A percentile compares a stretch with the other conserved stretches of the same genome.
These are phyloP conservation scores for Diversispora epigaea DNA, from an alignment of 192 early-diverging fungal genomes.

Conservation along the genomic window DNA sequence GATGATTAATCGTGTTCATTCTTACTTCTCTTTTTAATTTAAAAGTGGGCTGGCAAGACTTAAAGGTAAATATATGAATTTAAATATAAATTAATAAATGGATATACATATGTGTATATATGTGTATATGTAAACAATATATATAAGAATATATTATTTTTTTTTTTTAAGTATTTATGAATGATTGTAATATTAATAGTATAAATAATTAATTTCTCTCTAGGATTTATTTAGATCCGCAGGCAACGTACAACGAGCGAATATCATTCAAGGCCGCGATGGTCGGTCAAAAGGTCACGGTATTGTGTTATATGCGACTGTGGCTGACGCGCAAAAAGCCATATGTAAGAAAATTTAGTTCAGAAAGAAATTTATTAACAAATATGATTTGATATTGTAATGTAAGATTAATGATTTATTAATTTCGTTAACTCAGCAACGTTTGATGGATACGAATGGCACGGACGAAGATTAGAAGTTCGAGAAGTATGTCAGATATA, in stretches of 20 bases:
- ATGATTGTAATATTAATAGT: background rate
- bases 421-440: slow-evolving; percentile 32
- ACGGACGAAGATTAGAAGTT: slow-evolving; percentile 43
- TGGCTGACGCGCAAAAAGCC: slow-evolving; percentile 61
- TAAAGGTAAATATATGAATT: slow-evolving; percentile 15
- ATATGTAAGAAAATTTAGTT: slow-evolving; percentile 38
- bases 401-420: background rate
- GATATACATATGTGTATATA: background rate
- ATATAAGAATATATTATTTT: background rate
- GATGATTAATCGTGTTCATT: background rate
- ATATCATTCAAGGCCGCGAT: slow-evolving; percentile 50
- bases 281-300: slow-evolving; percentile 68
- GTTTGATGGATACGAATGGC: slow-evolving; percentile 47
- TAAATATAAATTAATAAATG: no score
- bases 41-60: slow-evolving; percentile 34
- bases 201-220: slow-evolving; percentile 6
- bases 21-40: background rate
- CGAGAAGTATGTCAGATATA: slow-evolving; percentile 37
- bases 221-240: slow-evolving; percentile 56
- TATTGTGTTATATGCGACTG: slow-evolving; percentile 57
- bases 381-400: background rate
- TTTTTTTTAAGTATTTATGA: no score
- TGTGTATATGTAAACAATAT: background rate
- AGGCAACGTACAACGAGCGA: slow-evolving; percentile 58
- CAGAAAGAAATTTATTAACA: background rate